Evolutionary conservation across 257 asterid genomes (phyloP), one percentile per base, ranked within the genome.

Genomic region (Catharanthus roseus): DNA sequence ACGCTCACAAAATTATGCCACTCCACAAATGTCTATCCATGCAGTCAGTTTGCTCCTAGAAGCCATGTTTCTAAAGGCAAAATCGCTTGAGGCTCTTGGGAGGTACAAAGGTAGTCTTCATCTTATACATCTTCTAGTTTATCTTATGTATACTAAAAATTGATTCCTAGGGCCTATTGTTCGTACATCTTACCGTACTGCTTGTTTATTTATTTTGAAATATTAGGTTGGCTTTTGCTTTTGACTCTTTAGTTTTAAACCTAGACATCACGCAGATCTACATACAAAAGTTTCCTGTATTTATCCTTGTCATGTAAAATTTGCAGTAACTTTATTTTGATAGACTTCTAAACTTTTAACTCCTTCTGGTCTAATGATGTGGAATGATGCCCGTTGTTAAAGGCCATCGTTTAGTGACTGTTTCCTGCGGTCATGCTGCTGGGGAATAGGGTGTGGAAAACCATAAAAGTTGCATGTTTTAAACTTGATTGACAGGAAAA

Each of bases 31-130:
- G 98, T 92, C 98, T 13, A 77, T 90, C 44, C 88, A 90, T 74
- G 96, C 96, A 62, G 96, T 86, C 68, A 86, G 91, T 83, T 87
- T 92, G 77, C 93, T 91, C 66, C 82, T 91, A 64, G 99, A 93
- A 81, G 93, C 97, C 42, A 82, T 89, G 61, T 84, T 85, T 82
- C 83, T 93, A 10, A 93, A 93, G 85, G 86, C 97, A 45, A 89
- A 89, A 81, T 91, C 96, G 33, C 85, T 87, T 28, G 89, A 86
- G 81, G 90, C 89, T 67, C 97, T 91, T 67, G 88, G 91, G 84
- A 87, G 92, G 84, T 82, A 77, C 73, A 89, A 88, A 93, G 99
- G 99, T 90, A 87, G 57, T 41, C 29, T 47, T 31, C 45, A 28
- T 1, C n/a, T n/a, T n/a, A 16, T 29, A 58, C 3, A 58, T 57